A percentile compares a stretch with the other conserved stretches of the same genome.
Evolutionary conservation across 1,284 basidiomycete genomes (phyloP).

Genomic region (Calocybe gambosa): DNA sequence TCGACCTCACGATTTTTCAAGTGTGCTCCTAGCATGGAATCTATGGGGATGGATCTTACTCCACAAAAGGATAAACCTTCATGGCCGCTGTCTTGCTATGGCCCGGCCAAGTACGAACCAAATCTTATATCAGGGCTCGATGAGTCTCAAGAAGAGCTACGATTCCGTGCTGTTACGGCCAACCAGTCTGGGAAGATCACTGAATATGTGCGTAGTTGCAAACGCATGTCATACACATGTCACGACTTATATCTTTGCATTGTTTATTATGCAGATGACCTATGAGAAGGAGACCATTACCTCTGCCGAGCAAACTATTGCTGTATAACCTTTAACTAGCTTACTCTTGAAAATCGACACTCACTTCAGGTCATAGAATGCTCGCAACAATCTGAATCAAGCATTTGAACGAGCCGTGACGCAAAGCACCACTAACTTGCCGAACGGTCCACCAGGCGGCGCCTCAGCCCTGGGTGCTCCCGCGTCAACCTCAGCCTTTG

Average conservation of each 20-base stretch:
- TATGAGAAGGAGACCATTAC: conserved; percentile 50
- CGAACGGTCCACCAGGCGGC: neutral
- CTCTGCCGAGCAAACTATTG: conserved; percentile 29
- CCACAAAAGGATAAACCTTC: conserved; percentile 58
- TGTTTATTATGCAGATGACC: conserved; percentile 14
- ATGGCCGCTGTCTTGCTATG: conserved; percentile 84
- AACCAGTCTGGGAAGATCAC: conserved; percentile 47
- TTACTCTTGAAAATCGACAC: conserved; percentile 10
- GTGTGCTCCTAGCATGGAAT: conserved; percentile 59
- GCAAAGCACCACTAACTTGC: conserved; percentile 21
- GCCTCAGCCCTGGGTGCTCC: conserved; percentile 10
- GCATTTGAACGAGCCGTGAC: conserved; percentile 48
- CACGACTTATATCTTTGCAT: neutral
- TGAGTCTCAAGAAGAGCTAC: conserved; percentile 77
- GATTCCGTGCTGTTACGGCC: conserved; percentile 61
- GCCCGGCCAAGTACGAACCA: conserved; percentile 70
- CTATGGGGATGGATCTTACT: conserved; percentile 57
- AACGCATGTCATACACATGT: neutral
- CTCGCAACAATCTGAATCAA: conserved; percentile 41
- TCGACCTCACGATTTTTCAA: conserved; percentile 13
- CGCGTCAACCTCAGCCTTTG: conserved; percentile 25
- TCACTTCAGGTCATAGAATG: conserved; percentile 30
- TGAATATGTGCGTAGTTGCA: conserved; percentile 71
- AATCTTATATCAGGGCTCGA: conserved; percentile 67
- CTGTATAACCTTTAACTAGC: conserved; percentile 19